A percentile compares a stretch with the other conserved stretches of the same genome.
phyloP scores from a whole-genome alignment of 768 basidiomycete species.

The Boletus pseudopeckii region DNA sequence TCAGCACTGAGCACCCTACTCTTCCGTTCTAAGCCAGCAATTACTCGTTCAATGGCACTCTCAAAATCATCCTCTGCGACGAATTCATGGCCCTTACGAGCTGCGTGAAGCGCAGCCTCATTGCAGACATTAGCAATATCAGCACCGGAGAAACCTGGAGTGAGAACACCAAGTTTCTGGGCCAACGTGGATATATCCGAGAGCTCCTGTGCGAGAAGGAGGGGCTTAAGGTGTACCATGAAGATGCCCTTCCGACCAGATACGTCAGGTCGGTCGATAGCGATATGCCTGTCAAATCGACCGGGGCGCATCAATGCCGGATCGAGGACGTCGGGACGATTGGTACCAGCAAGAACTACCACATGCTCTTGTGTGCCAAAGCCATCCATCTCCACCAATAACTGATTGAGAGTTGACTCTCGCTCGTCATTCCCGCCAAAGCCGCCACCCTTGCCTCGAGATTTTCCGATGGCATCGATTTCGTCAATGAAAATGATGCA shows the following conservation, averaged over 20 bases:
- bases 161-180: conserved; percentile 92
- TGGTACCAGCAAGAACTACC: conserved; percentile 95
- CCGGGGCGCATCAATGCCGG: conserved; percentile 94
- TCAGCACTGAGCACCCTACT: conserved; percentile 87
- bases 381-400: conserved; percentile 99
- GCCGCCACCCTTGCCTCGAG: conserved; percentile 71
- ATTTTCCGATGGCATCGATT: conserved; percentile 98
- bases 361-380: conserved; percentile 97
- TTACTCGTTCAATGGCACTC: conserved; percentile 95
- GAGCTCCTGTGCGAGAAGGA: conserved; percentile 61
- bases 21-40: conserved; percentile 96
- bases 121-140: conserved; percentile 99
- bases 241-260: conserved; percentile 93
- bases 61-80: conserved; percentile 90
- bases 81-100: conserved; percentile 73
- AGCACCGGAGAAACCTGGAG: conserved; percentile 97
- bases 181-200: conserved; percentile 57
- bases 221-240: conserved; percentile 83
- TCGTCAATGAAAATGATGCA: conserved; percentile 99
- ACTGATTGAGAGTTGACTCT: conserved; percentile 95
- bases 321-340: conserved; percentile 95
- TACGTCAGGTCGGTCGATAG: conserved; percentile 93
- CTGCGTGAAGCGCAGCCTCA: conserved; percentile 94
- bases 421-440: conserved; percentile 97
- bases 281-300: conserved; percentile 94